Percentiles rank a stretch among this genome's conserved stretches.
These are phyloP conservation scores for peach (Prunus persica) DNA, from an alignment of 306 rosid species.

Conservation along the genomic window DNA sequence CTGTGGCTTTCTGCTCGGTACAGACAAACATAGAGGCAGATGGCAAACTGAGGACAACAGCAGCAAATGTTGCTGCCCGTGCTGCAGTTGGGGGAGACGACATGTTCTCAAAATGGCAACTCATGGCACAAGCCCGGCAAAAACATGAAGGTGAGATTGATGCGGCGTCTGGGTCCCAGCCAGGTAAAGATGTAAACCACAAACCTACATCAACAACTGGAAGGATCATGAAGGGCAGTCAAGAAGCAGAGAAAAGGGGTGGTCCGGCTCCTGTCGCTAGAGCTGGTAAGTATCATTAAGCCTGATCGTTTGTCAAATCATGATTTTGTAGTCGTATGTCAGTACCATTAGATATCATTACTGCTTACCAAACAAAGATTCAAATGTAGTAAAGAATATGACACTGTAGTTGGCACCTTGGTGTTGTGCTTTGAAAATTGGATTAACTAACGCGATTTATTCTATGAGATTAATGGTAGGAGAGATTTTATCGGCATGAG, in stretches of 20 bases:
- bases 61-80: slow-evolving; percentile 88
- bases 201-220: slow-evolving; percentile 51
- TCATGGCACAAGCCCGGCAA: slow-evolving; percentile 79
- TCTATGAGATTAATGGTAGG: neutral
- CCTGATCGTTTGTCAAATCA: slow-evolving; percentile 6
- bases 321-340: neutral
- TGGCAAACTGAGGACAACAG: slow-evolving; percentile 82
- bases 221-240: slow-evolving; percentile 51
- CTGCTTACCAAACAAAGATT: neutral
- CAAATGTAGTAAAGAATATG: neutral
- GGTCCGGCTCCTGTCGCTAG: slow-evolving; percentile 25
- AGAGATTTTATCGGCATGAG: neutral
- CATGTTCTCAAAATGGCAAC: slow-evolving; percentile 88
- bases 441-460: neutral
- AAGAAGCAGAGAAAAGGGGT: slow-evolving; percentile 47
- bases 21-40: slow-evolving; percentile 66
- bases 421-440: neutral
- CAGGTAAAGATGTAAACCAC: slow-evolving; percentile 52
- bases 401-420: neutral
- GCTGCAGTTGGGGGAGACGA: slow-evolving; percentile 95
- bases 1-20: slow-evolving; percentile 19
- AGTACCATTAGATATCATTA: neutral
- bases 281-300: slow-evolving; percentile 38
- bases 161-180: slow-evolving; percentile 54
- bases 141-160: slow-evolving; percentile 76